These are phyloP conservation scores for Chlorella sp. DNA, from an alignment of 139 green algal species.

Conservation along the genomic window DNA sequence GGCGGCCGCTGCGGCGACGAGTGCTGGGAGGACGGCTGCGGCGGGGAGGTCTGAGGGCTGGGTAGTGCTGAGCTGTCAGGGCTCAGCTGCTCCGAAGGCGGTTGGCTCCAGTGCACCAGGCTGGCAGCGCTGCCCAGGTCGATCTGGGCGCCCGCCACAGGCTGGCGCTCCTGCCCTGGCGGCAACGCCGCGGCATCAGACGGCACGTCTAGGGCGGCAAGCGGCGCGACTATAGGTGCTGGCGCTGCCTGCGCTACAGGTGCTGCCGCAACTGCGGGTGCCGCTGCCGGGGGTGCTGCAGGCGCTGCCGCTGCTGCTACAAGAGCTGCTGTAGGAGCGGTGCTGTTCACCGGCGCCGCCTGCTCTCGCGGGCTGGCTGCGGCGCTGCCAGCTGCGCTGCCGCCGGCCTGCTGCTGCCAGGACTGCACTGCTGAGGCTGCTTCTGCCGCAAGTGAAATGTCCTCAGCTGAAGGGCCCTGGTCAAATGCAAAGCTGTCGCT, in stretches of 20 bases:
- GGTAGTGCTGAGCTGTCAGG: neutral
- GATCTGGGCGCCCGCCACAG: neutral
- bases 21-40: neutral
- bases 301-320: neutral
- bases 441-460: neutral
- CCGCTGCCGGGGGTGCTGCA: neutral
- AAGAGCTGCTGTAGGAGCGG: too few species aligned
- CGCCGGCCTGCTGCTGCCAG: conserved; percentile 5
- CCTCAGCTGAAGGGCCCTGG: neutral
- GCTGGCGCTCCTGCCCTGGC: neutral
- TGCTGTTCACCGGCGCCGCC: neutral
- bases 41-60: neutral
- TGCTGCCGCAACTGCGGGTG: neutral
- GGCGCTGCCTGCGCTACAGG: neutral
- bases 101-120: conserved; percentile 28
- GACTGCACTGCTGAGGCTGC: neutral
- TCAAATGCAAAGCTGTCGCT: conserved; percentile 16
- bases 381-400: conserved; percentile 1
- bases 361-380: neutral
- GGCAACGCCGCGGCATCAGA: conserved; percentile 8
- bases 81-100: neutral
- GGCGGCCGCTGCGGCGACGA: neutral
- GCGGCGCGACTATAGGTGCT: neutral
- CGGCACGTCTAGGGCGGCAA: neutral
- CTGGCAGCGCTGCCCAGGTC: conserved; percentile 24